Conservation (phyloP, 2,329 filamentous ascomycete genomes). For the Alternaria triticimaculans region DNA sequence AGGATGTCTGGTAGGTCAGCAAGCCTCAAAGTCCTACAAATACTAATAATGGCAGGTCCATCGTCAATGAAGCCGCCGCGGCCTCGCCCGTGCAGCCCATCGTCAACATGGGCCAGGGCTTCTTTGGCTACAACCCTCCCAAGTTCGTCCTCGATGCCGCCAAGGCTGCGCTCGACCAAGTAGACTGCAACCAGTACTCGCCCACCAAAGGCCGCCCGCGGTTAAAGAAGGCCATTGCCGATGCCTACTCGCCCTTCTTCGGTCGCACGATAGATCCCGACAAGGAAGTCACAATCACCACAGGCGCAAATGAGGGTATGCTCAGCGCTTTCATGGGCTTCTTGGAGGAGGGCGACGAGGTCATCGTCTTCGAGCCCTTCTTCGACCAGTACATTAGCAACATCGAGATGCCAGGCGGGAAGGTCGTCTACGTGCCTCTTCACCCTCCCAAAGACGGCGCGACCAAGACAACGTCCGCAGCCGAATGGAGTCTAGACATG, state of each 20-base stretch:
- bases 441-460: constrained; percentile 84
- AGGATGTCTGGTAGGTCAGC: constrained; percentile 63
- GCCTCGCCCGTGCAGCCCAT: constrained; percentile 69
- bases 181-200: constrained; percentile 99
- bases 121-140: constrained; percentile 94
- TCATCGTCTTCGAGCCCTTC: constrained; percentile 97
- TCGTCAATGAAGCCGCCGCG: constrained; percentile 71
- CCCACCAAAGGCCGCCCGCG: constrained; percentile 92
- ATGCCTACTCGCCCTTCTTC: constrained; percentile 91
- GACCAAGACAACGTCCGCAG: constrained; percentile 79
- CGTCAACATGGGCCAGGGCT: constrained; percentile 74
- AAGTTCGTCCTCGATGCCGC: constrained; percentile 89
- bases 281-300: constrained; percentile 93
- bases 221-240: constrained; percentile 89
- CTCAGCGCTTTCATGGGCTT: constrained; percentile 98
- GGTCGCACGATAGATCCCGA: constrained; percentile 82
- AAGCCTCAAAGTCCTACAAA: neutral
- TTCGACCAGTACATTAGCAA: constrained; percentile 99
- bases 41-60: constrained; percentile 56
- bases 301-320: constrained; percentile 90
- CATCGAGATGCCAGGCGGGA: constrained; percentile 97
- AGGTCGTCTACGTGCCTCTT: constrained; percentile 93
- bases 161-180: constrained; percentile 83
- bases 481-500: constrained; percentile 88
- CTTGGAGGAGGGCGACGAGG: constrained; percentile 91